Percentiles rank a stretch among this genome's conserved stretches.
Conservation (phyloP, 83 land plant species). For the Thuja plicata region DNA sequence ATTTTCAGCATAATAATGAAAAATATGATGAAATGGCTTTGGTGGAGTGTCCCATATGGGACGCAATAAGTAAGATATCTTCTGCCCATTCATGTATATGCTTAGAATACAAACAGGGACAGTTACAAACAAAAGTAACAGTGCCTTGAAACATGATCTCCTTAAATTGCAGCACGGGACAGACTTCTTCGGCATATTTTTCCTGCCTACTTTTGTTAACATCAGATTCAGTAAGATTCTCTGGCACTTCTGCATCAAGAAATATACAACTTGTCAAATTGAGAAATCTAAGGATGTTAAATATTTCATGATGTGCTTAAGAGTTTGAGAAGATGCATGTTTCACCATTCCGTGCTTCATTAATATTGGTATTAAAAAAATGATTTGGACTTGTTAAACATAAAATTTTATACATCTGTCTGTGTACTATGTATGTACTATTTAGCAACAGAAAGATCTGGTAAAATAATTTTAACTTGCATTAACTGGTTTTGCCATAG, state of each 20-base stretch:
- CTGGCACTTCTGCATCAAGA: neutral
- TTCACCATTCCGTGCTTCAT: neutral
- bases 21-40: slow-evolving; percentile 56
- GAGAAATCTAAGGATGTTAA: neutral
- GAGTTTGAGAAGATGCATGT: neutral
- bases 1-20: slow-evolving; percentile 76
- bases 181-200: neutral
- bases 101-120: neutral
- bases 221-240: slow-evolving; percentile 1
- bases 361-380: neutral
- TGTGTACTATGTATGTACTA: neutral
- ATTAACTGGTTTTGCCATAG: neutral
- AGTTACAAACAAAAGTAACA: neutral
- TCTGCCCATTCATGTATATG: slow-evolving; percentile 20
- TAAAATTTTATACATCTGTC: neutral
- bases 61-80: slow-evolving; percentile 69
- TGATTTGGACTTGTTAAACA: neutral
- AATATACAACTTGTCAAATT: neutral
- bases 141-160: neutral
- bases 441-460: neutral
- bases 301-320: neutral
- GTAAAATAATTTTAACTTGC: neutral
- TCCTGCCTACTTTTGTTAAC: neutral
- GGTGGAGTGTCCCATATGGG: slow-evolving; percentile 93
- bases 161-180: neutral